Conservation (phyloP, 148 eudicot species). For the Vaccinium vitisidaea region DNA sequence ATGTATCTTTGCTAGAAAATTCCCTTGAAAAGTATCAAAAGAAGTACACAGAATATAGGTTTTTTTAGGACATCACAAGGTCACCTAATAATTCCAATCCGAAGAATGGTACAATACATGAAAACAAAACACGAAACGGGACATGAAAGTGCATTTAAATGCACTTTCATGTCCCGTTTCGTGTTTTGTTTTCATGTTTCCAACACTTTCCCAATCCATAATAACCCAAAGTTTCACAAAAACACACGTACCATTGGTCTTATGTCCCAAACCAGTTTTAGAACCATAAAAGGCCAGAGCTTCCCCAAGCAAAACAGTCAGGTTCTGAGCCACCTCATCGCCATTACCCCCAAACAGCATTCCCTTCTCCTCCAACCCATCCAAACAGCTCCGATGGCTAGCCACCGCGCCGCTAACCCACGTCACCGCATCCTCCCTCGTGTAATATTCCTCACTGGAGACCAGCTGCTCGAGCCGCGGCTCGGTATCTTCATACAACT, state of each 20-base stretch:
- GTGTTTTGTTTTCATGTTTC: no score
- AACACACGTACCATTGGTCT: slow-evolving; percentile 7
- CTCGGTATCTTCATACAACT: slow-evolving; percentile 54
- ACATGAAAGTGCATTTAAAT: no score
- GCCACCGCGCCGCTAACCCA: slow-evolving; percentile 68
- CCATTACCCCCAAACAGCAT: not conserved
- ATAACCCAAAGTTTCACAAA: not conserved
- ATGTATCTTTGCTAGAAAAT: no score
- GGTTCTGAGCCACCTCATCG: slow-evolving; percentile 20
- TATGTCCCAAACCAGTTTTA: not conserved
- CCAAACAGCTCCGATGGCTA: slow-evolving; percentile 65
- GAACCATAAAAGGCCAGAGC: slow-evolving; percentile 31
- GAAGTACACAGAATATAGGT: no score
- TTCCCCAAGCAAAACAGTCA: slow-evolving; percentile 25
- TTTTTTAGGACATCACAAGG: no score
- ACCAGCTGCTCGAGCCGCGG: slow-evolving; percentile 37
- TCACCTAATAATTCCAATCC: no score
- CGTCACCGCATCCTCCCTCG: slow-evolving; percentile 46
- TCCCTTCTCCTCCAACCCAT: slow-evolving; percentile 55
- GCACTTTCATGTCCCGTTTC: no score
- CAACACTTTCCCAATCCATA: not conserved
- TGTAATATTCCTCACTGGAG: slow-evolving; percentile 8
- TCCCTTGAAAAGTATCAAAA: no score
- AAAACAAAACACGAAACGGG: no score
- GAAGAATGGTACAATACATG: no score